Conservation (phyloP, 306 rosid genomes). For the Casuarina cunninghamiana region DNA sequence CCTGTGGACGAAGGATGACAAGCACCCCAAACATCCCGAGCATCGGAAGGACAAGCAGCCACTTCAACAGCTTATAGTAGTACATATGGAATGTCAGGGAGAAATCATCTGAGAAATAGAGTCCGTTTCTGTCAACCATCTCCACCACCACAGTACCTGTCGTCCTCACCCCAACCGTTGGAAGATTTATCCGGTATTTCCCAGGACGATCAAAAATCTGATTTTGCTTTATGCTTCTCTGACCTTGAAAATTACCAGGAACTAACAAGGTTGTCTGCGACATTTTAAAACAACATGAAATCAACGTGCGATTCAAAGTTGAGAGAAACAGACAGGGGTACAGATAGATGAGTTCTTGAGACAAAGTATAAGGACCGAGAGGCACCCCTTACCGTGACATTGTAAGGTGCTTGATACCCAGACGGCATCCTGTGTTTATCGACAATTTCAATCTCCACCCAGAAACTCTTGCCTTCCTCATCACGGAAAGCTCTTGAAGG, state of each 20-base stretch:
- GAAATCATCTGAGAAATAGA: conserved; percentile 87
- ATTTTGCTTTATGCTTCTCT: conserved; percentile 73
- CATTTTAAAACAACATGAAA: conserved; percentile 32
- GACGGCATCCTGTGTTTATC: conserved; percentile 84
- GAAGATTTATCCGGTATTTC: conserved; percentile 76
- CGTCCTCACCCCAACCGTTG: conserved; percentile 80
- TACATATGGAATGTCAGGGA: conserved; percentile 98
- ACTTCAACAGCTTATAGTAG: conserved; percentile 88
- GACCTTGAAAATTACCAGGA: conserved; percentile 98
- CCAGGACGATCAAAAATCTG: conserved; percentile 66
- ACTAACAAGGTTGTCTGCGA: conserved; percentile 78
- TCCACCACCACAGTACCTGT: conserved; percentile 91
- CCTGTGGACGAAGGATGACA: conserved; percentile 90
- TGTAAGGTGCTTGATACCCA: conserved; percentile 87
- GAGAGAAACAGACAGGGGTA: background rate
- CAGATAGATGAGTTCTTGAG: background rate
- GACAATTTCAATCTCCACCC: conserved; percentile 87
- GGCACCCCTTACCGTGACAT: conserved; percentile 64
- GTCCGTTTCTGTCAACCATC: conserved; percentile 95
- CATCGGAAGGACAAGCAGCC: conserved; percentile 97
- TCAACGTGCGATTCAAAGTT: conserved; percentile 6
- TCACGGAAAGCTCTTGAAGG: conserved; percentile 95
- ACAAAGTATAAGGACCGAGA: background rate
- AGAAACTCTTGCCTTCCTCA: conserved; percentile 94
- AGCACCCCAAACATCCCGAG: conserved; percentile 90